phyloP scores from a whole-genome alignment of 768 basidiomycete genomes.

The Sporobolomyces phaffii region DNA sequence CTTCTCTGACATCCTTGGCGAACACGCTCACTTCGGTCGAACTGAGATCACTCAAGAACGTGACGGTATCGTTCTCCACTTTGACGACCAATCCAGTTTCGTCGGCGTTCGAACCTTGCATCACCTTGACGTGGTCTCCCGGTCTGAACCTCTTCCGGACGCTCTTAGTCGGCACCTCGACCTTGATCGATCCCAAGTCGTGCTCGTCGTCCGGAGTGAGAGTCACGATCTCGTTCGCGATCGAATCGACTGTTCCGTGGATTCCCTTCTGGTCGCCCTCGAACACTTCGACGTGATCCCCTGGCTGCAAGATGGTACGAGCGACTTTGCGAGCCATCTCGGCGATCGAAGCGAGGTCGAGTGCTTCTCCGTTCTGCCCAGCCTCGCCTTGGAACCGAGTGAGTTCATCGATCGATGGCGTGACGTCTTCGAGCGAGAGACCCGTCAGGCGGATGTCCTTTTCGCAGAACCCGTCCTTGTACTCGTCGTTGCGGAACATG shows the following conservation, averaged over 20 bases:
- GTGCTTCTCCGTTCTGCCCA: conserved; percentile 55
- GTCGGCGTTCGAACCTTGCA: conserved; percentile 87
- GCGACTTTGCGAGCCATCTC: conserved; percentile 86
- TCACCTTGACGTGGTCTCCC: conserved; percentile 98
- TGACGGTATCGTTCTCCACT: conserved; percentile 81
- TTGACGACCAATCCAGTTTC: conserved; percentile 95
- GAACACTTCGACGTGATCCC: conserved; percentile 94
- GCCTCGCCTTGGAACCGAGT: conserved; percentile 66
- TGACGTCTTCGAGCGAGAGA: conserved; percentile 76
- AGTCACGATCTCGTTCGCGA: conserved; percentile 76
- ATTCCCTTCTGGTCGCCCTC: conserved; percentile 94
- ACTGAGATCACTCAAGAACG: conserved; percentile 94
- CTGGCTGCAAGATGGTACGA: conserved; percentile 90
- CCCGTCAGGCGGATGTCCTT: conserved; percentile 84
- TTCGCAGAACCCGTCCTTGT: conserved; percentile 88
- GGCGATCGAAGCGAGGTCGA: conserved; percentile 84
- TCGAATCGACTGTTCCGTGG: conserved; percentile 83
- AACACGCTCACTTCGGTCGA: conserved; percentile 97
- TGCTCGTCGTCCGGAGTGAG: conserved; percentile 59
- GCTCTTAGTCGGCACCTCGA: conserved; percentile 77
- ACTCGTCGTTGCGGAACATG: conserved; percentile 88
- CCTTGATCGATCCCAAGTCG: conserved; percentile 53
- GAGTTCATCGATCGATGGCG: conserved; percentile 94
- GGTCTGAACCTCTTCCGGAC: conserved; percentile 92
- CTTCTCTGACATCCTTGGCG: conserved; percentile 91